Evolutionary conservation across 1,139 yeast species (phyloP).

Genomic region (Saccharomyces pastorianus): DNA sequence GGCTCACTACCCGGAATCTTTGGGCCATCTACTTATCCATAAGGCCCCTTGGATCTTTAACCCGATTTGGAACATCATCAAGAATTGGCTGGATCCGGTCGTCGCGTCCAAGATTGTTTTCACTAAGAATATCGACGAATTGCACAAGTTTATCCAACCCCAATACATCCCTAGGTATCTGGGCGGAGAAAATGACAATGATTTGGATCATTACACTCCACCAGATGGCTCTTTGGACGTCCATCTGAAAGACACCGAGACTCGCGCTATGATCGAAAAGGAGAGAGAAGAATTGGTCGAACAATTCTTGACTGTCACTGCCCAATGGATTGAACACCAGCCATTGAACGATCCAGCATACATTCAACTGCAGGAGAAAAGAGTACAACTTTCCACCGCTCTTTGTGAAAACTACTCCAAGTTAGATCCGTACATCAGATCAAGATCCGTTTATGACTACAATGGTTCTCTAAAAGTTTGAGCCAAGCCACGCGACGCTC

Average conservation of each 20-base stretch:
- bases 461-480: conserved; percentile 31
- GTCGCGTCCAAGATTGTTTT: conserved; percentile 76
- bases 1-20: conserved; percentile 80
- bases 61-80: conserved; percentile 78
- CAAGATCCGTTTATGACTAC: conserved; percentile 59
- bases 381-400: conserved; percentile 42
- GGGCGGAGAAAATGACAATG: conserved; percentile 59
- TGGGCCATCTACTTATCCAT: conserved; percentile 68
- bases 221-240: conserved; percentile 47
- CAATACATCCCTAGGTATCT: conserved; percentile 50
- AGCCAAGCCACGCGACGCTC: not conserved
- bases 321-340: conserved; percentile 55
- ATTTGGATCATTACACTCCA: conserved; percentile 25
- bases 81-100: conserved; percentile 82
- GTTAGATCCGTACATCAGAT: conserved; percentile 65
- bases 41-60: conserved; percentile 88
- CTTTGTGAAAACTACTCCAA: conserved; percentile 48
- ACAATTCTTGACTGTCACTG: conserved; percentile 49
- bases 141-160: conserved; percentile 46
- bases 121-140: conserved; percentile 53
- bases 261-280: conserved; percentile 35
- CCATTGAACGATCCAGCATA: conserved; percentile 34
- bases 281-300: conserved; percentile 44
- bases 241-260: conserved; percentile 37
- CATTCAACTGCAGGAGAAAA: conserved; percentile 37